Evolutionary conservation across 176 grass and related monocot species (phyloP).

Genomic region (Triticum dicoccoides): DNA sequence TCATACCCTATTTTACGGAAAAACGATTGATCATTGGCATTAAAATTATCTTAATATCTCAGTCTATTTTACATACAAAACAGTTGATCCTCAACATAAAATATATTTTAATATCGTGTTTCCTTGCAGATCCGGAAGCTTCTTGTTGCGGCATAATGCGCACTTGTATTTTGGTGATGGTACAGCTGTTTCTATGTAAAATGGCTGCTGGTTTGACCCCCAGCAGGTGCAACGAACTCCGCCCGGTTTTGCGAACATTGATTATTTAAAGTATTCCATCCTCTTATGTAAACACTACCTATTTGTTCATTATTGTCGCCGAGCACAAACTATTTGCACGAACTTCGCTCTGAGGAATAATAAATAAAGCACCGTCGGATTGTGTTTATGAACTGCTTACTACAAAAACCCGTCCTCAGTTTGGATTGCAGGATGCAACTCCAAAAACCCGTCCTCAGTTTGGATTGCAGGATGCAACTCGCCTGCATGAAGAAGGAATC

Average conservation of each 20-base stretch:
- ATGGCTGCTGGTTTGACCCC: slow-evolving; percentile 11
- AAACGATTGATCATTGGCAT: not conserved
- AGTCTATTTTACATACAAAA: not conserved
- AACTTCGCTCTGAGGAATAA: slow-evolving; percentile 49
- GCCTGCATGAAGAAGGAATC: no score
- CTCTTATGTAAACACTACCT: slow-evolving; percentile 47
- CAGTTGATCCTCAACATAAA: not conserved
- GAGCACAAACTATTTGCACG: slow-evolving; percentile 32
- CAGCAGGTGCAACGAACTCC: slow-evolving; percentile 18
- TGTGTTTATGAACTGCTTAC: not conserved
- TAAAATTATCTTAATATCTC: not conserved
- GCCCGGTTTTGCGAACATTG: slow-evolving; percentile 43
- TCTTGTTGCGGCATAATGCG: slow-evolving; percentile 51
- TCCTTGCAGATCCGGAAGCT: slow-evolving; percentile 62
- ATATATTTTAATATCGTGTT: not conserved
- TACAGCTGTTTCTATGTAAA: slow-evolving; percentile 40
- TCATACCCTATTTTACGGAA: not conserved
- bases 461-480: no score
- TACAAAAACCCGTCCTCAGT: no score
- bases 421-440: no score
- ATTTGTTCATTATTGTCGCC: slow-evolving; percentile 54
- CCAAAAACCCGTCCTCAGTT: no score
- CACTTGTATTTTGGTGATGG: slow-evolving; percentile 9
- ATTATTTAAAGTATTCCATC: slow-evolving; percentile 55
- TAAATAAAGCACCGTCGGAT: slow-evolving; percentile 33